Percentiles rank a stretch among this genome's conserved stretches.
Evolutionary conservation across 2,329 filamentous ascomycete genomes (phyloP).

Genomic region (Fusarium subtropicale): DNA sequence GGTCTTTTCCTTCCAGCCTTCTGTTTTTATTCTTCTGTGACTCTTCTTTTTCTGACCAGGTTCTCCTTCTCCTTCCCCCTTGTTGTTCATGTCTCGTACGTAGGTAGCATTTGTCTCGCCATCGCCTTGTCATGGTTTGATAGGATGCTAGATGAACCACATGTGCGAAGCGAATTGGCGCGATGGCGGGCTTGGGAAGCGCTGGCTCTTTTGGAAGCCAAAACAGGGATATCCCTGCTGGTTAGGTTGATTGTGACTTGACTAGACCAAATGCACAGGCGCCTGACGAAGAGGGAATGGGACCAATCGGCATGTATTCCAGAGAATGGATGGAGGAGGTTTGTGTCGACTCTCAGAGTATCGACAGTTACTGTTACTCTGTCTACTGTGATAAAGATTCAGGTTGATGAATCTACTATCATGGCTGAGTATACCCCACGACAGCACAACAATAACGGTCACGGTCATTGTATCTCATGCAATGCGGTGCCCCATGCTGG

Average conservation of each 20-base stretch:
- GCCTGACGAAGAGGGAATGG: constrained; percentile 35
- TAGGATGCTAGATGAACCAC: constrained; percentile 44
- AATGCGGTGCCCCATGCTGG: constrained; percentile 11
- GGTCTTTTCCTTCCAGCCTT: constrained; percentile 25
- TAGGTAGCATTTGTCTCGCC: background rate
- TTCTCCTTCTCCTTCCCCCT: constrained; percentile 9
- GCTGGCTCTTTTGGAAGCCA: constrained; percentile 24
- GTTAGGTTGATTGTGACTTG: background rate
- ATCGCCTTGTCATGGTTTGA: constrained; percentile 43
- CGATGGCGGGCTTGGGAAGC: constrained; percentile 15
- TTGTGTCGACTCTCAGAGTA: constrained; percentile 11
- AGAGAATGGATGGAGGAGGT: constrained; percentile 1
- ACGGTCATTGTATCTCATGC: background rate
- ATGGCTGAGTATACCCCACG: background rate
- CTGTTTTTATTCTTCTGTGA: constrained; percentile 17
- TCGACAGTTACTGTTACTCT: too few relatives aligned
- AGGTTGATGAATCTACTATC: background rate
- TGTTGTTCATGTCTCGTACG: constrained; percentile 3
- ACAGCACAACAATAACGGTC: background rate
- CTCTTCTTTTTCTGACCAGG: constrained; percentile 4
- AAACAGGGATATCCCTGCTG: constrained; percentile 33
- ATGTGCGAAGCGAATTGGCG: constrained; percentile 43
- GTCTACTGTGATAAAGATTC: constrained; percentile 18
- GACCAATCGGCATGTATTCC: constrained; percentile 43
- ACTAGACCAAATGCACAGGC: constrained; percentile 40